Conservation (phyloP, 768 basidiomycete species). For the Tulasnella sp. region DNA sequence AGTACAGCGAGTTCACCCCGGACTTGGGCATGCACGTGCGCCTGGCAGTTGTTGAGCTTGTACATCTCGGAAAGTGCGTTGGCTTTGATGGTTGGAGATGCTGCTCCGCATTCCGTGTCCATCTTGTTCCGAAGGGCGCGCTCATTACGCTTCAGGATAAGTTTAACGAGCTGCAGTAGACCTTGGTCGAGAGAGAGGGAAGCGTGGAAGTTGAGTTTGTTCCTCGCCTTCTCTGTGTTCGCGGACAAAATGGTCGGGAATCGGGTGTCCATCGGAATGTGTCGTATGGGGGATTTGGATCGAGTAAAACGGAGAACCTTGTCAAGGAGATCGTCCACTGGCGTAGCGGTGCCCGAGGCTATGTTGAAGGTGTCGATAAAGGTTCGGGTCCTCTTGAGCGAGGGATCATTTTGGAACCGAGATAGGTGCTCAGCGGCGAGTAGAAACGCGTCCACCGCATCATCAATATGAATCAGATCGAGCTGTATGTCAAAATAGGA, state of each 20-base stretch:
- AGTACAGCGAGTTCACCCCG: slow-evolving; percentile 41
- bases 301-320: slow-evolving; percentile 39
- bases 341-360: slow-evolving; percentile 40
- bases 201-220: slow-evolving; percentile 41
- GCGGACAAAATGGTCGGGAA: background rate
- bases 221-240: slow-evolving; percentile 24
- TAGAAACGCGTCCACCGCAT: slow-evolving; percentile 41
- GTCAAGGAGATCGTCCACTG: slow-evolving; percentile 40
- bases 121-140: background rate
- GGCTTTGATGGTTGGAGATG: background rate
- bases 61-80: slow-evolving; percentile 33
- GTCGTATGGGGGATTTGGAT: slow-evolving; percentile 41
- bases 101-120: background rate
- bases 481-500: background rate
- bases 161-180: slow-evolving; percentile 37
- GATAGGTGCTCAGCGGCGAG: slow-evolving; percentile 38
- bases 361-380: slow-evolving; percentile 40
- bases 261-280: slow-evolving; percentile 36
- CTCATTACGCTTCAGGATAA: background rate
- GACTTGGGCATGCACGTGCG: slow-evolving; percentile 42
- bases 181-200: slow-evolving; percentile 39
- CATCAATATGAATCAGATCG: slow-evolving; percentile 42
- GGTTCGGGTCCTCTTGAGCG: background rate
- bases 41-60: slow-evolving; percentile 42
- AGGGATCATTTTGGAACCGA: background rate